A percentile compares a stretch with the other conserved stretches of the same genome.
Conservation (phyloP, 148 eudicot species). For the Spergularia bocconei region DNA sequence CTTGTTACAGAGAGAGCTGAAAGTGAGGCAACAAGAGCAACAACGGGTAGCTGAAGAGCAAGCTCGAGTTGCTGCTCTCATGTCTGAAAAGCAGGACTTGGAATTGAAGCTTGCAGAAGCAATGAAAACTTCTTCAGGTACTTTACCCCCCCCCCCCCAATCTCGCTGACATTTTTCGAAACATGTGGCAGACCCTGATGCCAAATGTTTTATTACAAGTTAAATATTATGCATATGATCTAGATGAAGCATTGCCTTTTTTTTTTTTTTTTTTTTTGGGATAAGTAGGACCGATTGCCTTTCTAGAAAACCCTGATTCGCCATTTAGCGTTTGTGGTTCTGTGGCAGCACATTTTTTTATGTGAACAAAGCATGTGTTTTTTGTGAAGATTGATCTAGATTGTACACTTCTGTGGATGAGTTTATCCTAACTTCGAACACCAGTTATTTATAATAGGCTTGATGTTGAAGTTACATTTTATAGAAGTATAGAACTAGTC, state of each 20-base stretch:
- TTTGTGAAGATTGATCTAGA: not conserved
- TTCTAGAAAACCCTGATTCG: no score
- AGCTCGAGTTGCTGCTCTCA: constrained; percentile 54
- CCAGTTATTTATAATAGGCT: not conserved
- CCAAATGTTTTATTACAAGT: not conserved
- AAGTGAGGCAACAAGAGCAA: constrained; percentile 80
- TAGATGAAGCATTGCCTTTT: not conserved
- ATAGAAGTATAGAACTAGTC: not conserved
- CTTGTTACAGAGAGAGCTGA: constrained; percentile 59
- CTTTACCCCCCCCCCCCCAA: not conserved
- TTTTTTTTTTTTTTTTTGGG: no score
- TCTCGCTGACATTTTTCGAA: not conserved
- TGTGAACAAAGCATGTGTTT: not conserved
- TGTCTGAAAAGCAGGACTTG: constrained; percentile 68
- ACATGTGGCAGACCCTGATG: not conserved
- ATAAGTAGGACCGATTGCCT: no score
- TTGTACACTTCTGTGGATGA: not conserved
- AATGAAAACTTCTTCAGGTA: constrained; percentile 58
- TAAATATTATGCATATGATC: not conserved
- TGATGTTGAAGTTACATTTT: not conserved
- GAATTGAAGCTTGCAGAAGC: constrained; percentile 66
- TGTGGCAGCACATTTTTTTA: not conserved
- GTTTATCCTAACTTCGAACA: not conserved
- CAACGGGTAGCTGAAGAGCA: constrained; percentile 67
- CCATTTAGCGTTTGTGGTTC: not conserved